phyloP scores from a whole-genome alignment of 2,329 filamentous ascomycete genomes.

The Rhytidhysteron rufulum region DNA sequence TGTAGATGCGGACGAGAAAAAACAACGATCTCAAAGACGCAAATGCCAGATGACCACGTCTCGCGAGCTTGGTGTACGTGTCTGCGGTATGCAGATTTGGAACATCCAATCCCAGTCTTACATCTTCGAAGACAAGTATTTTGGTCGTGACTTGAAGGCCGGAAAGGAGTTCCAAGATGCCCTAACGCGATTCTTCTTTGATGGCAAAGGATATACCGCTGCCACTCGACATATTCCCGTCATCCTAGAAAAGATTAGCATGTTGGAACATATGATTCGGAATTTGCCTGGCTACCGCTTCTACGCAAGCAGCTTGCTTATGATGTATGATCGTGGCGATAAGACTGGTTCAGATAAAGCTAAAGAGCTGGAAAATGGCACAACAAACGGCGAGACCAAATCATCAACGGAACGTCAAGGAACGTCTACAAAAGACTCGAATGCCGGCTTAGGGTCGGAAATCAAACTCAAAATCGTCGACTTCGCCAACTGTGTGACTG shows the following conservation, averaged over 20 bases:
- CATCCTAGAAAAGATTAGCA: constrained; percentile 77
- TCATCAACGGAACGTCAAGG: constrained; percentile 9
- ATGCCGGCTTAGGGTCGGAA: constrained; percentile 34
- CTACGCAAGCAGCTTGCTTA: constrained; percentile 89
- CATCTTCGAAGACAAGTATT: constrained; percentile 98
- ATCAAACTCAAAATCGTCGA: constrained; percentile 97
- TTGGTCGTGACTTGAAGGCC: constrained; percentile 80
- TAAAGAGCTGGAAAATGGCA: constrained; percentile 8
- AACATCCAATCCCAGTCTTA: constrained; percentile 79
- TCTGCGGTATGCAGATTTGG: constrained; percentile 97
- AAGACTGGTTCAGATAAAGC: constrained; percentile 45
- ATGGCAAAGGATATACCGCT: constrained; percentile 76
- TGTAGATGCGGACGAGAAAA: constrained; percentile 85
- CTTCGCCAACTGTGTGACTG: constrained; percentile 95
- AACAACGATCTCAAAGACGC: constrained; percentile 84
- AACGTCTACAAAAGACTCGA: constrained; percentile 12
- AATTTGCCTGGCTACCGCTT: constrained; percentile 82
- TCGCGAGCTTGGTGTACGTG: constrained; percentile 81
- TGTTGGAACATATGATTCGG: constrained; percentile 78
- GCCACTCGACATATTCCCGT: constrained; percentile 83
- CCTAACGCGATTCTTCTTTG: constrained; percentile 83
- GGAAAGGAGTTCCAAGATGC: constrained; percentile 86
- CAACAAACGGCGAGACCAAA: constrained; percentile 7
- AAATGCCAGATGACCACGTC: constrained; percentile 95
- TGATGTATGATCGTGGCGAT: constrained; percentile 90